Percentiles rank a stretch among this genome's conserved stretches.
Evolutionary conservation across 225 moss, liverwort and hornwort genomes (phyloP).

Genomic region (Climacium dendroides): DNA sequence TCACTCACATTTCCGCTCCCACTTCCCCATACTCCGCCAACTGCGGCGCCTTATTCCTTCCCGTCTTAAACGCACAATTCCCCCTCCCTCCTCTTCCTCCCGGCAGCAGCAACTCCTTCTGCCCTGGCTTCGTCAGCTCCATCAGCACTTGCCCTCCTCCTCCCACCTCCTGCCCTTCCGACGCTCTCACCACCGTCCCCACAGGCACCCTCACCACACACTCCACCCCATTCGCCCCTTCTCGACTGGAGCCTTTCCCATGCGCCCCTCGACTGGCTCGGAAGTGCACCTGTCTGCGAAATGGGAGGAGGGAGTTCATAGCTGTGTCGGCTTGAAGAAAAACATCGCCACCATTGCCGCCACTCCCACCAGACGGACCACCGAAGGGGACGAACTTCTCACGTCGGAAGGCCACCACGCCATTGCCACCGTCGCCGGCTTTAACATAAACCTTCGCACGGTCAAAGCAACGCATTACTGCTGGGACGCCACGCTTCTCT

Average conservation of each 20-base stretch:
- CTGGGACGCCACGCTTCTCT: slow-evolving; percentile 75
- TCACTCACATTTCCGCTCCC: slow-evolving; percentile 73
- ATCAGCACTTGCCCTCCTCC: slow-evolving; percentile 59
- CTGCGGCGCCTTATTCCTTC: slow-evolving; percentile 84
- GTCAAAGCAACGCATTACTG: slow-evolving; percentile 97
- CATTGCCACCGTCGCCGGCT: slow-evolving; percentile 93
- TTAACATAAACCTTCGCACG: slow-evolving; percentile 83
- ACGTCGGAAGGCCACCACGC: slow-evolving; percentile 89
- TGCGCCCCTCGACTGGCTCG: slow-evolving; percentile 77
- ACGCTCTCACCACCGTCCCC: slow-evolving; percentile 66
- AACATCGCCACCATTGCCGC: slow-evolving; percentile 76
- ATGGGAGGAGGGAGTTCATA: slow-evolving; percentile 76
- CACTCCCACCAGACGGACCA: slow-evolving; percentile 87
- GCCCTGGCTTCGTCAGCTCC: slow-evolving; percentile 71
- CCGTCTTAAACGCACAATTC: slow-evolving; percentile 85
- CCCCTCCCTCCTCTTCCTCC: slow-evolving; percentile 90
- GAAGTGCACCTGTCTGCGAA: slow-evolving; percentile 80
- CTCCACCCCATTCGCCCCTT: slow-evolving; percentile 64
- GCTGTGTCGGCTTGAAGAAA: slow-evolving; percentile 61
- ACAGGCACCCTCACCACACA: slow-evolving; percentile 75
- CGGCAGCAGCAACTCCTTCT: slow-evolving; percentile 61
- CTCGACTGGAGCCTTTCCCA: slow-evolving; percentile 80
- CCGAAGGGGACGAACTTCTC: slow-evolving; percentile 98
- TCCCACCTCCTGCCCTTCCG: slow-evolving; percentile 35
- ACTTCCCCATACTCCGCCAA: slow-evolving; percentile 84